Percentiles rank a stretch among this genome's conserved stretches.
Conservation (phyloP, 2,329 filamentous ascomycete species). For the Dactylellina haptotyla region DNA sequence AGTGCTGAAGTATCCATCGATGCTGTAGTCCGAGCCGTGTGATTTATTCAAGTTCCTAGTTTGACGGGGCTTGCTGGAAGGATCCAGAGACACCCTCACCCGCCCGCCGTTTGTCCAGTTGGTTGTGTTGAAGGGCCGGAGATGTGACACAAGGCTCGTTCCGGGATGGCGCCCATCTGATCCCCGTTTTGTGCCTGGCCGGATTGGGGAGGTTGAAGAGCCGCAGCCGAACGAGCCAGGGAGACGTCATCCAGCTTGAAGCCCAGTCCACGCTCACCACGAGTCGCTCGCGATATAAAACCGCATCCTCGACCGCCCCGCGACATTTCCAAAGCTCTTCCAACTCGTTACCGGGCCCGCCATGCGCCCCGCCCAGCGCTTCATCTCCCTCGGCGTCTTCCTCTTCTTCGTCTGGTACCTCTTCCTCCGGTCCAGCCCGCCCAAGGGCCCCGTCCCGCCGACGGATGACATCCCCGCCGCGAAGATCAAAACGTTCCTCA, state of each 20-base stretch:
- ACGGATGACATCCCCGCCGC: constrained; percentile 32
- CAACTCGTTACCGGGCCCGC: constrained; percentile 5
- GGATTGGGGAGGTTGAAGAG: neutral
- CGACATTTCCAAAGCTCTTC: neutral
- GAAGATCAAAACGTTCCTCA: constrained; percentile 29
- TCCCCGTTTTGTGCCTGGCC: no score
- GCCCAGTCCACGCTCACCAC: neutral
- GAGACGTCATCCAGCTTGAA: neutral
- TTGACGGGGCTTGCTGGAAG: no score
- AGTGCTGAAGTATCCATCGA: no score
- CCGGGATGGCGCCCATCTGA: no score
- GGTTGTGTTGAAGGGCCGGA: no score
- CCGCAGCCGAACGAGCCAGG: neutral
- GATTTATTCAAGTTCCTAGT: no score
- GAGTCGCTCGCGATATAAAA: neutral
- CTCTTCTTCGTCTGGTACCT: constrained; percentile 41
- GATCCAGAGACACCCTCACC: no score
- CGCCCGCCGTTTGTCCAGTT: no score
- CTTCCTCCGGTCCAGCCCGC: constrained; percentile 31
- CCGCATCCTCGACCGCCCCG: neutral
- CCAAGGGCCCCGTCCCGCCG: constrained; percentile 22
- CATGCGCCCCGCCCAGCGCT: constrained; percentile 47
- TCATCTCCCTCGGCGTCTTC: constrained; percentile 38
- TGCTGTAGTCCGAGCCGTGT: no score
- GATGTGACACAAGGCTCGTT: neutral